Evolutionary conservation across 306 rosid genomes (phyloP), one percentile per base, ranked within the genome.

Genomic region (Inga oerstediana): DNA sequence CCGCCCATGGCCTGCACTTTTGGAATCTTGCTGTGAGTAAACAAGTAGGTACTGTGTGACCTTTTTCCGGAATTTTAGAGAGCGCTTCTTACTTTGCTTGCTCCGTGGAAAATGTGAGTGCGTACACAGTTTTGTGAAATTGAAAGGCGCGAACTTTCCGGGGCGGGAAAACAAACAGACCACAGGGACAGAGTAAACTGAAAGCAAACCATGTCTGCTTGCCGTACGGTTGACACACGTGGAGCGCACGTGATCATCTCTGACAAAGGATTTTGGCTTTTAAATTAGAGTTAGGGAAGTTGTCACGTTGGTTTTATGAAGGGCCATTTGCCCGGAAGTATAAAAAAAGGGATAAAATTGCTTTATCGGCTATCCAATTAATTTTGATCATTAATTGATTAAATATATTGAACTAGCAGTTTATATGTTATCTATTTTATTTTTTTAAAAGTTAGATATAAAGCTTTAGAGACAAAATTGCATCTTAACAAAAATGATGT

Each of bases 1-100:
- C 94, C 93, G 94, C 64, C 94, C 90, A 89, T 84, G 92, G 98
- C 83, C 95, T 93, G 98, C 97, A 86, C 54, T 45, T 81, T 84
- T 83, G 88, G 90, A 86, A 81, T 80, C 67, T 22, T 51, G 45
- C 61, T 17, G 82, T 13, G 58, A 1, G 86, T 39, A 45, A 37
- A 88, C 61, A 80, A 84, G 67, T 71, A 70, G 59, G 13, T 80
- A 58, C 54, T 14, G 54, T 49, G 54, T 13, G 61, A 62, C 5
- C 69, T 4, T 78, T 81, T 75, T 49, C 81, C 68, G 59, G n/a
- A 66, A 30, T 14, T 56, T 71, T 52, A 51, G 52, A 68, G 43
- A 52, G 45, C 37, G 10, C 64, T 27, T 49, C n/a, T 44, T 22
- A 0, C 58, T 32, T 17, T 17, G 72, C 24, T 67, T 16, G 8